Evolutionary conservation across 257 asterid species (phyloP).

Genomic region (Nicotiana knightiana): DNA sequence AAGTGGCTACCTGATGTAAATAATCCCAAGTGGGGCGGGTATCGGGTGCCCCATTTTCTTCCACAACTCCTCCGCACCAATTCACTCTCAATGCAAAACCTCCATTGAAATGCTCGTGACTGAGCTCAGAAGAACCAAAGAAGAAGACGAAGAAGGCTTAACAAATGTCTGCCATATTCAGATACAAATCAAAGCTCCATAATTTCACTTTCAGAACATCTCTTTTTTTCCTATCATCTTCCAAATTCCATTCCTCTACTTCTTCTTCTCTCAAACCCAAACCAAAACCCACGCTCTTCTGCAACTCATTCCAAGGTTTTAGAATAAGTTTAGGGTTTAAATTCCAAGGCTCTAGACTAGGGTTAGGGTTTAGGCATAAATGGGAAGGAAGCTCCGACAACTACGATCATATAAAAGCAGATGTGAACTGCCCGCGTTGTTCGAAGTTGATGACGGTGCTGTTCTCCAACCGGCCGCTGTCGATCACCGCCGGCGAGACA

Average conservation of each 20-base stretch:
- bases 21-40: not conserved
- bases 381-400: conserved; percentile 71
- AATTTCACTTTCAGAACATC: conserved; percentile 20
- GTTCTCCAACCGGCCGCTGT: conserved; percentile 81
- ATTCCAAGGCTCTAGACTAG: not conserved
- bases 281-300: conserved; percentile 18
- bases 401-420: conserved; percentile 69
- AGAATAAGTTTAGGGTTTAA: conserved; percentile 28
- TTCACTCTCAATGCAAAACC: not conserved
- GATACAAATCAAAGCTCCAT: conserved; percentile 47
- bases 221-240: conserved; percentile 9
- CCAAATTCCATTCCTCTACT: conserved; percentile 29
- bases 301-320: not conserved
- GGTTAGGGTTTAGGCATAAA: conserved; percentile 55
- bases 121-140: not conserved
- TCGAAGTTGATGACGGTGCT: conserved; percentile 55
- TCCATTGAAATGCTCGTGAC: conserved; percentile 5
- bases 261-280: conserved; percentile 20
- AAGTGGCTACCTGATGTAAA: too few relatives aligned
- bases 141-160: not conserved
- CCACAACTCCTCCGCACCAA: not conserved
- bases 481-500: conserved; percentile 49
- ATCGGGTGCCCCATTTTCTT: not conserved
- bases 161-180: conserved; percentile 46
- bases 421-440: conserved; percentile 84